Percentiles rank a stretch among this genome's conserved stretches.
phyloP scores from a whole-genome alignment of 2,329 filamentous ascomycete species.

The Fusarium fujikuroi region DNA sequence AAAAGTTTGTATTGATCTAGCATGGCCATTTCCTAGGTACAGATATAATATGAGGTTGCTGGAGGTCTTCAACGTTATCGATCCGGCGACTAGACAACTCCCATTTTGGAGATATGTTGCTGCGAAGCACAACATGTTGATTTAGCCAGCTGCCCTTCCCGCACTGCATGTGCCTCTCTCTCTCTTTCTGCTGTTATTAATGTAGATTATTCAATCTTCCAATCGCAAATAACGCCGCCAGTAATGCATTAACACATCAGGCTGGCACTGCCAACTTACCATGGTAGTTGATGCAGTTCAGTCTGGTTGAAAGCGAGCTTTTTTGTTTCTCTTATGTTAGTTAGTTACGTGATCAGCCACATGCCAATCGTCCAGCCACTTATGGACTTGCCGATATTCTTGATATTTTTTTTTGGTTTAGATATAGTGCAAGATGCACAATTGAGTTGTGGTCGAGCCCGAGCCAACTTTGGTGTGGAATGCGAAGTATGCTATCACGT shows the following conservation, averaged over 20 bases:
- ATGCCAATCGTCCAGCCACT: slow-evolving; percentile 18
- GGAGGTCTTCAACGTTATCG: slow-evolving; percentile 6
- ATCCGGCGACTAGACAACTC: background rate
- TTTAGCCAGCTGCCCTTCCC: slow-evolving; percentile 7
- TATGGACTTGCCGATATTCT: slow-evolving; percentile 31
- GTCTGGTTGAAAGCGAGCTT: slow-evolving; percentile 10
- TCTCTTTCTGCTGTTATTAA: slow-evolving; percentile 30
- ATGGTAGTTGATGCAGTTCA: slow-evolving; percentile 27
- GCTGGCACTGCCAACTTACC: slow-evolving; percentile 27
- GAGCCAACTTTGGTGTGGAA: slow-evolving; percentile 19
- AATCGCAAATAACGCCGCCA: slow-evolving; percentile 26
- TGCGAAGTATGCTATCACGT: slow-evolving; percentile 11
- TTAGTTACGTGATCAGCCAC: slow-evolving; percentile 31
- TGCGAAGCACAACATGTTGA: background rate
- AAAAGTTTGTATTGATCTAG: slow-evolving; percentile 48
- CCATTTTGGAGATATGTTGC: slow-evolving; percentile 4
- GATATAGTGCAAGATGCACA: slow-evolving; percentile 18
- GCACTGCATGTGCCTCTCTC: slow-evolving; percentile 11
- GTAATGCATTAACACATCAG: slow-evolving; percentile 20
- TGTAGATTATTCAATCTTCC: slow-evolving; percentile 38
- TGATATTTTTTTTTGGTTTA: background rate
- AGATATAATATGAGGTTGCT: slow-evolving; percentile 33
- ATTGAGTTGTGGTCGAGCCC: slow-evolving; percentile 2
- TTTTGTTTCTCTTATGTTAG: slow-evolving; percentile 34
- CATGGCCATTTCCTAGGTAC: slow-evolving; percentile 46